These are phyloP conservation scores for Neltuma alba DNA, from an alignment of 306 rosid species.

Conservation along the genomic window DNA sequence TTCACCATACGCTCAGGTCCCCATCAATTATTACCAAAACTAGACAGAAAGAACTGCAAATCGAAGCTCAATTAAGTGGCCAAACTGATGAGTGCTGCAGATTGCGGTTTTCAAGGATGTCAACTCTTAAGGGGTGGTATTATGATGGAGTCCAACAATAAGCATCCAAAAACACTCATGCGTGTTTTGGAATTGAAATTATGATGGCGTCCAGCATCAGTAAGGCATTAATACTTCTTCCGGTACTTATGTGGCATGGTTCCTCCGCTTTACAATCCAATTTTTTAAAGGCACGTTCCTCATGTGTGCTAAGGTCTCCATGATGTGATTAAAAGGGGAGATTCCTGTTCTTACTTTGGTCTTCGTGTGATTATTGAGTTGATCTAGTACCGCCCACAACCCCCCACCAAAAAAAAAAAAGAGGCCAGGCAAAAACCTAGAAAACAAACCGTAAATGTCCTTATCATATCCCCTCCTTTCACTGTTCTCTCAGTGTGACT, in stretches of 20 bases:
- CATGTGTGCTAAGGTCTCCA: no score
- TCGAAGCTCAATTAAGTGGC: background rate
- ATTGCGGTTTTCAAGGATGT: background rate
- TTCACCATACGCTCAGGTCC: background rate
- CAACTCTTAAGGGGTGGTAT: background rate
- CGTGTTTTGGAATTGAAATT: background rate
- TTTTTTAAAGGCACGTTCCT: background rate
- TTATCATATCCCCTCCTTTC: background rate
- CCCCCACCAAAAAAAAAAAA: background rate
- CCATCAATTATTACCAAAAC: background rate
- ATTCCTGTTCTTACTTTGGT: background rate
- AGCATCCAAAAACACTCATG: background rate
- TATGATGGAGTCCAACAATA: background rate
- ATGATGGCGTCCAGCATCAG: background rate
- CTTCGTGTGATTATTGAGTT: background rate
- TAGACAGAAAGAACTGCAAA: background rate
- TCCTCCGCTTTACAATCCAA: background rate
- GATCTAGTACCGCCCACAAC: background rate
- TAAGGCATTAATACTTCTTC: background rate
- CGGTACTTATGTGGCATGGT: background rate
- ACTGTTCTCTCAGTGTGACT: slow-evolving; percentile 24
- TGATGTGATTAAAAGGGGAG: background rate
- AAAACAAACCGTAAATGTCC: background rate
- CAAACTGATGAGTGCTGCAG: background rate
- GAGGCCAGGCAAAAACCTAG: background rate